Evolutionary conservation across 768 basidiomycete species (phyloP).

Genomic region (Heimioporus sp.): DNA sequence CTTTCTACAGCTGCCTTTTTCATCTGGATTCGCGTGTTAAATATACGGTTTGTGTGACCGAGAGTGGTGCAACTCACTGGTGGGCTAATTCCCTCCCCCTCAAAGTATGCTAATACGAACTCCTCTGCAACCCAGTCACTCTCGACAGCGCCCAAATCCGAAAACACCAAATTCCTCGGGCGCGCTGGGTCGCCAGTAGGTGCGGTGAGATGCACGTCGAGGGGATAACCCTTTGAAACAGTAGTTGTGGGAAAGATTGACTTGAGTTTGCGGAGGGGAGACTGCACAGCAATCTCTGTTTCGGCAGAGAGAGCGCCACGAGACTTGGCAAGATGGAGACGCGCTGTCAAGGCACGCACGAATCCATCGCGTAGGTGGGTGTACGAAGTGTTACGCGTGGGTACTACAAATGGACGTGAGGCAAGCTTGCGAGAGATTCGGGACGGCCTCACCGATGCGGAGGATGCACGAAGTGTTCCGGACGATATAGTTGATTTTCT

Average conservation of each 20-base stretch:
- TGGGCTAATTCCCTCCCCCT: conserved; percentile 67
- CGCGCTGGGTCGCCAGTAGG: conserved; percentile 44
- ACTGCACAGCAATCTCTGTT: conserved; percentile 52
- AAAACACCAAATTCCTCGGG: conserved; percentile 58
- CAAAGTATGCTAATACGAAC: conserved; percentile 74
- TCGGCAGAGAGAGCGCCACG: conserved; percentile 55
- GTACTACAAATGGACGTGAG: conserved; percentile 46
- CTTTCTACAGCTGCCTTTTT: conserved; percentile 26
- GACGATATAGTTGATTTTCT: conserved; percentile 70
- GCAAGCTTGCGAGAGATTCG: background rate
- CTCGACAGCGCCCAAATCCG: conserved; percentile 71
- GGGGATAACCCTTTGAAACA: conserved; percentile 60
- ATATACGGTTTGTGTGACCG: background rate
- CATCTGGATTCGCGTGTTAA: conserved; percentile 21
- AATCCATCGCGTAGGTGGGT: conserved; percentile 83
- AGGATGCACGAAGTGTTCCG: conserved; percentile 67
- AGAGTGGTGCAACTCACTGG: conserved; percentile 44
- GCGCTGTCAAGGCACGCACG: conserved; percentile 65
- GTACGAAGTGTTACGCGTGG: conserved; percentile 73
- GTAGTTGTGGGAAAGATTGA: conserved; percentile 73
- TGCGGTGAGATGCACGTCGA: conserved; percentile 67
- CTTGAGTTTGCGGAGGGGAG: conserved; percentile 70
- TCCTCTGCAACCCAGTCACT: conserved; percentile 74
- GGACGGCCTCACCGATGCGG: conserved; percentile 58
- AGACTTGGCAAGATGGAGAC: conserved; percentile 52